A percentile compares a stretch with the other conserved stretches of the same genome.
Evolutionary conservation across 1,284 basidiomycete species (phyloP).

Genomic region (Microbotryum scabiosae): DNA sequence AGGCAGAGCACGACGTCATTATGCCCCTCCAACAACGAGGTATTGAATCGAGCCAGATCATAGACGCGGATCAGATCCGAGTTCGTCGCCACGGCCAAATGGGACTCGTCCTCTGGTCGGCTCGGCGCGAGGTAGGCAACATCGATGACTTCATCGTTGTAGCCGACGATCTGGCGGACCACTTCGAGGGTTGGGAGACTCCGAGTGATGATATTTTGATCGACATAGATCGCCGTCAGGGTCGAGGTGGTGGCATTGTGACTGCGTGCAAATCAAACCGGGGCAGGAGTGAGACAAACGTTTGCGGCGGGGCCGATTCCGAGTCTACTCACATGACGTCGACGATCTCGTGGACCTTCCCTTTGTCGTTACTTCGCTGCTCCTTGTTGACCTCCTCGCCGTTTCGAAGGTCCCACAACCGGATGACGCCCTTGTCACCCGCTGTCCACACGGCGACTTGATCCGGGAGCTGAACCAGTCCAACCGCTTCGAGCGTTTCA

Average conservation of each 20-base stretch:
- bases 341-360: slow-evolving; percentile 33
- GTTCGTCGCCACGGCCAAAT: slow-evolving; percentile 90
- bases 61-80: slow-evolving; percentile 87
- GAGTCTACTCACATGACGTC: slow-evolving; percentile 27
- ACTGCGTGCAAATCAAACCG: slow-evolving; percentile 42
- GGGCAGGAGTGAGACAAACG: neutral
- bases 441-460: slow-evolving; percentile 65
- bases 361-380: slow-evolving; percentile 1
- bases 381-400: slow-evolving; percentile 54
- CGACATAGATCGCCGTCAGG: slow-evolving; percentile 84
- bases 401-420: slow-evolving; percentile 69
- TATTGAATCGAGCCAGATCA: slow-evolving; percentile 54
- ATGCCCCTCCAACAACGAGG: slow-evolving; percentile 76
- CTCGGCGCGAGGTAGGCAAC: slow-evolving; percentile 54
- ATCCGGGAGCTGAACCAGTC: slow-evolving; percentile 50
- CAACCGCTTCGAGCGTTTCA: slow-evolving; percentile 79
- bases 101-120: slow-evolving; percentile 48
- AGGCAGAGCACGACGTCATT: slow-evolving; percentile 84
- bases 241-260: slow-evolving; percentile 57
- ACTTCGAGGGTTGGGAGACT: slow-evolving; percentile 56
- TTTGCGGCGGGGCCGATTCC: neutral
- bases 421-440: slow-evolving; percentile 74
- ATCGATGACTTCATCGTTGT: slow-evolving; percentile 97
- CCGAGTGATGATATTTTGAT: slow-evolving; percentile 91
- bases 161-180: slow-evolving; percentile 85